These are phyloP conservation scores for Magnusiomyces suaveolens DNA, from an alignment of 1,139 yeast genomes.

Conservation along the genomic window DNA sequence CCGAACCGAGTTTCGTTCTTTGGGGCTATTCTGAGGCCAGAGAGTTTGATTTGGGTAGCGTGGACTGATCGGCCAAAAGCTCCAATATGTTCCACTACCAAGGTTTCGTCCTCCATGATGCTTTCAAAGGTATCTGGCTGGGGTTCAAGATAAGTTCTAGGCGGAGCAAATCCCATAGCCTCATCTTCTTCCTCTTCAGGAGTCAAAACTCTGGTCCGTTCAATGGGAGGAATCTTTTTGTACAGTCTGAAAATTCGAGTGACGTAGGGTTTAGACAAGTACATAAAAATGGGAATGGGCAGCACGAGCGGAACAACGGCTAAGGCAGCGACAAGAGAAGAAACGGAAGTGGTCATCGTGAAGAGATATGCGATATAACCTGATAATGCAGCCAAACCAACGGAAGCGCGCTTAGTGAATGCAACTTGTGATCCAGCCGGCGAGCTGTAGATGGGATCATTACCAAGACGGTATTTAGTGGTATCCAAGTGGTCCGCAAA, in stretches of 20 bases:
- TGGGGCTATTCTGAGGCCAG: constrained; percentile 38
- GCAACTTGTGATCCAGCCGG: constrained; percentile 31
- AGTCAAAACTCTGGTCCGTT: not conserved
- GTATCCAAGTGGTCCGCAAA: constrained; percentile 30
- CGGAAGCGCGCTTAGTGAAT: constrained; percentile 32
- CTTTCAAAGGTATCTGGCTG: constrained; percentile 49
- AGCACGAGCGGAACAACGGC: constrained; percentile 49
- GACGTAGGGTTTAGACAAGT: constrained; percentile 57
- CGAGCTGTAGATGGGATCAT: constrained; percentile 29
- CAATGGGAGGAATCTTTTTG: constrained; percentile 8
- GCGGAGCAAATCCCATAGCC: constrained; percentile 18
- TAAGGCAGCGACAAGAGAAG: constrained; percentile 29
- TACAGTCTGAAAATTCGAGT: constrained; percentile 63
- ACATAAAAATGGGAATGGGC: constrained; percentile 46
- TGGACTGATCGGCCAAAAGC: constrained; percentile 58
- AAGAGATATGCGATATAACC: constrained; percentile 29
- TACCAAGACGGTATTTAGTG: constrained; percentile 24
- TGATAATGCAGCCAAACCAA: constrained; percentile 28
- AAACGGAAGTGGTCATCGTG: constrained; percentile 19
- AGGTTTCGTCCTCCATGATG: constrained; percentile 49
- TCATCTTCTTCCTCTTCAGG: constrained; percentile 4
- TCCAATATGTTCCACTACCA: constrained; percentile 61
- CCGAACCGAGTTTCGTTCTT: constrained; percentile 35
- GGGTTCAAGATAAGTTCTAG: constrained; percentile 38
- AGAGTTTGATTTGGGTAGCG: constrained; percentile 48